Percentiles rank a stretch among this genome's conserved stretches.
Evolutionary conservation across 1,284 basidiomycete genomes (phyloP).

Genomic region (Papiliotrema laurentii): DNA sequence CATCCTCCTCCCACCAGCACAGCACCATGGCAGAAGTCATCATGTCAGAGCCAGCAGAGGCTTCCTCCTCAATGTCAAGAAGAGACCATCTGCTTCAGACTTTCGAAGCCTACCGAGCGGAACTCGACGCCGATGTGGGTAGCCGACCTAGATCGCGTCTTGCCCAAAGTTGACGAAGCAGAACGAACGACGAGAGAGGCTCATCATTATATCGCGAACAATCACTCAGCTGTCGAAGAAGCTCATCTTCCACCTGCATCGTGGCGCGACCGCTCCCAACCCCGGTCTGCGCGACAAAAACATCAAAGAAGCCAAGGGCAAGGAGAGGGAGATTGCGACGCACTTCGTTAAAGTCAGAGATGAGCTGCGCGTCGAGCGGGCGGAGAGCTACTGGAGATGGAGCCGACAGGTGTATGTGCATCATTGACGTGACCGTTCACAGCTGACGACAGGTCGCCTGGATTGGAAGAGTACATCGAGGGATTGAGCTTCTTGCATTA

Average conservation of each 20-base stretch:
- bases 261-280: slow-evolving; percentile 53
- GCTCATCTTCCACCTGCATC: slow-evolving; percentile 88
- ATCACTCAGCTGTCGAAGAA: slow-evolving; percentile 92
- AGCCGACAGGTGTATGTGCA: slow-evolving; percentile 64
- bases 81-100: slow-evolving; percentile 35
- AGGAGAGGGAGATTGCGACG: slow-evolving; percentile 65
- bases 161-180: slow-evolving; percentile 9
- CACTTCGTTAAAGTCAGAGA: slow-evolving; percentile 61
- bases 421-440: not conserved
- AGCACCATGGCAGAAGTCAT: slow-evolving; percentile 6
- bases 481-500: slow-evolving; percentile 86
- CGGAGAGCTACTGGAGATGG: slow-evolving; percentile 67
- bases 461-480: slow-evolving; percentile 89
- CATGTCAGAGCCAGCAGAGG: slow-evolving; percentile 28
- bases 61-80: slow-evolving; percentile 14
- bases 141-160: not conserved
- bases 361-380: slow-evolving; percentile 57
- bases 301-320: slow-evolving; percentile 56
- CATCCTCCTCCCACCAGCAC: not conserved
- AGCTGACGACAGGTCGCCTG: slow-evolving; percentile 35
- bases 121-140: slow-evolving; percentile 43
- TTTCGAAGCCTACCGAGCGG: slow-evolving; percentile 39
- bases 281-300: slow-evolving; percentile 26
- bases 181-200: slow-evolving; percentile 47
- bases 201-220: slow-evolving; percentile 59